phyloP scores from a whole-genome alignment of 2,329 filamentous ascomycete species.

The Botrytis fabae region DNA sequence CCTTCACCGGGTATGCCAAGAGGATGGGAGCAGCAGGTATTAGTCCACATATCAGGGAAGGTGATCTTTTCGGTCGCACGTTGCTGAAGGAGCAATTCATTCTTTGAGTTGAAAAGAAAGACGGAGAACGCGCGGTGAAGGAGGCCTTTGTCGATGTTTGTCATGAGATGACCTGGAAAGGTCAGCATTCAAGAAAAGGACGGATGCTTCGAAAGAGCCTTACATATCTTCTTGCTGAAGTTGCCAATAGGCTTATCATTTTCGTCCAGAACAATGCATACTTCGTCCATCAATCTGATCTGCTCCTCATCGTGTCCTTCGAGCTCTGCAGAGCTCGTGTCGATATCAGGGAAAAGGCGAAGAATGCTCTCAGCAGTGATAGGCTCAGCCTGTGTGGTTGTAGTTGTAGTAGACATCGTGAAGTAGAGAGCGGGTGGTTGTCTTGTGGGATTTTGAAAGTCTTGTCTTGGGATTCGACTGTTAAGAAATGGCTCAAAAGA shows the following conservation, averaged over 20 bases:
- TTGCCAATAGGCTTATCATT: conserved; percentile 92
- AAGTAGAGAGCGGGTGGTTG: neutral
- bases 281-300: conserved; percentile 96
- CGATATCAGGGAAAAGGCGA: conserved; percentile 81
- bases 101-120: conserved; percentile 94
- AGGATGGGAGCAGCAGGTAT: conserved; percentile 98
- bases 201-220: conserved; percentile 42
- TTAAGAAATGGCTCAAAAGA: neutral
- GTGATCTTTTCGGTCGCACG: conserved; percentile 97
- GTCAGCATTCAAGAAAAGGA: conserved; percentile 29
- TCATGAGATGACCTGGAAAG: conserved; percentile 85
- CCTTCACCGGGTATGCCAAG: conserved; percentile 90
- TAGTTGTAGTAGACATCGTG: conserved; percentile 44
- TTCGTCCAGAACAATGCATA: conserved; percentile 94
- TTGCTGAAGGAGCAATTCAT: conserved; percentile 92
- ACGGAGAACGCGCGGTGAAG: conserved; percentile 97
- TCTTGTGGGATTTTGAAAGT: neutral
- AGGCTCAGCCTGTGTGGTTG: conserved; percentile 52
- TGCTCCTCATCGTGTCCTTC: conserved; percentile 96
- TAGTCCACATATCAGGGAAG: conserved; percentile 99
- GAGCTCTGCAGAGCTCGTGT: conserved; percentile 69
- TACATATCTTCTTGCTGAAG: conserved; percentile 97
- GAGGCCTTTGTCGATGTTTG: conserved; percentile 94
- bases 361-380: conserved; percentile 87
- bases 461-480: neutral